Evolutionary conservation across 192 early-diverging fungal genomes (phyloP).

Genomic region (Helicostylum pulchrum): DNA sequence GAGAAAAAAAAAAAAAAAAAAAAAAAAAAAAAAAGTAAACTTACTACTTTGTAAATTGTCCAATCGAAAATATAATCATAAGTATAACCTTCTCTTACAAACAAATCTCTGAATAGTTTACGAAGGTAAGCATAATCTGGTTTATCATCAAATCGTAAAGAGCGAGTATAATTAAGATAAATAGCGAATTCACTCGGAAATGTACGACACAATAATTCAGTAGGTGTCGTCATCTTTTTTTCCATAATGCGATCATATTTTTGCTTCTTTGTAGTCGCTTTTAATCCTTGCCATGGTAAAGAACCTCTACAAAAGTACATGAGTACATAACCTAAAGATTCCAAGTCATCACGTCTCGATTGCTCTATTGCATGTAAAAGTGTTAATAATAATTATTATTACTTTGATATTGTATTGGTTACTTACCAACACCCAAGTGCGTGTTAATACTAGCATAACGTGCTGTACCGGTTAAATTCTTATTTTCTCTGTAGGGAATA

Average conservation of each 20-base stretch:
- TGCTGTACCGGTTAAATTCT: constrained; percentile 87
- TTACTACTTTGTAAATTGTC: constrained; percentile 68
- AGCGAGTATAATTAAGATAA: constrained; percentile 83
- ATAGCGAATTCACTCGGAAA: constrained; percentile 83
- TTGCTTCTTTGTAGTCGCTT: constrained; percentile 86
- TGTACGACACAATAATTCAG: constrained; percentile 77
- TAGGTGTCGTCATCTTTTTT: constrained; percentile 86
- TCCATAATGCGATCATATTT: constrained; percentile 95
- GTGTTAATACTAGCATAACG: constrained; percentile 89
- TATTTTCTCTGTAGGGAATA: constrained; percentile 88
- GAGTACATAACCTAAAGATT: constrained; percentile 83
- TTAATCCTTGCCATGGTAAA: constrained; percentile 88
- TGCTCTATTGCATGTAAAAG: constrained; percentile 64
- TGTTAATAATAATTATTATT: neutral
- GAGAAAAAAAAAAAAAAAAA: too few relatives aligned
- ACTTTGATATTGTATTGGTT: neutral
- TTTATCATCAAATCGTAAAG: constrained; percentile 87
- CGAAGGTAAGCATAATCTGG: constrained; percentile 88
- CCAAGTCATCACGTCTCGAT: constrained; percentile 86
- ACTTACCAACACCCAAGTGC: constrained; percentile 66
- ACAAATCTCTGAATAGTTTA: constrained; percentile 84
- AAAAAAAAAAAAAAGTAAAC: too few relatives aligned
- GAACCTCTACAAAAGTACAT: constrained; percentile 88
- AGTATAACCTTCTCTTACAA: constrained; percentile 80
- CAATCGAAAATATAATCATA: constrained; percentile 92